Evolutionary conservation across 2,329 filamentous ascomycete species (phyloP).

Genomic region (Hypomyces rosellus): DNA sequence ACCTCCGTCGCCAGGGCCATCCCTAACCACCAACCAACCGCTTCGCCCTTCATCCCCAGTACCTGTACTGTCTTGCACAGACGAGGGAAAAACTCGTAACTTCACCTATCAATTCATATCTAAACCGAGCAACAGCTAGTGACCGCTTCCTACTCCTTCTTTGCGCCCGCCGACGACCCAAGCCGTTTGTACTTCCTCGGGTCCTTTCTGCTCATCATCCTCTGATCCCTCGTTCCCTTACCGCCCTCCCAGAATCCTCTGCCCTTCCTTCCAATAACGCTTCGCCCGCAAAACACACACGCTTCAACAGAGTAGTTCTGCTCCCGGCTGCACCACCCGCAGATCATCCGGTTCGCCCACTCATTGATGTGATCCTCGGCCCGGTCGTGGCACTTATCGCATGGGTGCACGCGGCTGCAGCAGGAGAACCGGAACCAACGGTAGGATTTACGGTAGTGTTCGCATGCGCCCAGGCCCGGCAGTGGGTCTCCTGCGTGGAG

Average conservation of each 20-base stretch:
- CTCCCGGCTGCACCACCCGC: slow-evolving; percentile 72
- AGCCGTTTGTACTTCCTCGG: slow-evolving; percentile 64
- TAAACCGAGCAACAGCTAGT: too few relatives aligned
- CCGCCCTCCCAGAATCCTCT: slow-evolving; percentile 83
- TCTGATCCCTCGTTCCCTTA: slow-evolving; percentile 68
- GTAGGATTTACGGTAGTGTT: slow-evolving; percentile 53
- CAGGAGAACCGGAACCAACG: slow-evolving; percentile 62
- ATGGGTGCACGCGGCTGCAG: slow-evolving; percentile 53
- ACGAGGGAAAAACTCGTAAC: too few relatives aligned
- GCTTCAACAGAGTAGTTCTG: slow-evolving; percentile 72
- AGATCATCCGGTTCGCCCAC: slow-evolving; percentile 80
- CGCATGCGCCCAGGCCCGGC: slow-evolving; percentile 46
- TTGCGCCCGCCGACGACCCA: slow-evolving; percentile 29
- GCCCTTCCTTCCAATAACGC: slow-evolving; percentile 59
- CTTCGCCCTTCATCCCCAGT: too few relatives aligned
- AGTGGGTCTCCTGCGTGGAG: slow-evolving; percentile 52
- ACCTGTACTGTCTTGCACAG: too few relatives aligned
- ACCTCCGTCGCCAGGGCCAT: too few relatives aligned
- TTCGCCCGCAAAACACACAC: slow-evolving; percentile 66
- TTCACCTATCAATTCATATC: too few relatives aligned
- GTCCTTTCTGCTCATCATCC: slow-evolving; percentile 69
- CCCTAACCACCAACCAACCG: too few relatives aligned
- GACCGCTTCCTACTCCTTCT: slow-evolving; percentile 7
- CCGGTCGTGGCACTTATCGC: slow-evolving; percentile 69
- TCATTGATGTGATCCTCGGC: slow-evolving; percentile 67